Percentiles rank a stretch among this genome's conserved stretches.
phyloP scores from a whole-genome alignment of 1,139 yeast genomes.

The Kurtzmaniella quercitrusa region DNA sequence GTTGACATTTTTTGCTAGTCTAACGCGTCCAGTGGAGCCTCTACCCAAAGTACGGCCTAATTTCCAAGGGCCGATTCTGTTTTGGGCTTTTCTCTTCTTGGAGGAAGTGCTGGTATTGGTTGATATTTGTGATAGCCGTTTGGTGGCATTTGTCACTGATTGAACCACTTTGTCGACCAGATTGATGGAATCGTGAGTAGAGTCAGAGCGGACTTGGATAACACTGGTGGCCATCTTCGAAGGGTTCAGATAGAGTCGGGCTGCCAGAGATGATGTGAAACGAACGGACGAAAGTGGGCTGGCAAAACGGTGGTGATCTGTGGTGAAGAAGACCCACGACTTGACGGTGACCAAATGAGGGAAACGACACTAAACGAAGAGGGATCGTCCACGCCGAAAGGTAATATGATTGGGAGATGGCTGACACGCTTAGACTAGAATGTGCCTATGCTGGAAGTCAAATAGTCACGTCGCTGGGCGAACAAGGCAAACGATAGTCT shows the following conservation, averaged over 20 bases:
- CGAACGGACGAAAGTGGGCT: background rate
- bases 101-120: slow-evolving; percentile 46
- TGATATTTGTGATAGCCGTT: slow-evolving; percentile 60
- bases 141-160: slow-evolving; percentile 59
- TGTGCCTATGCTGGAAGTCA: background rate
- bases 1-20: slow-evolving; percentile 79
- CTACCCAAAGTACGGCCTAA: slow-evolving; percentile 90
- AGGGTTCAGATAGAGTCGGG: too few species aligned
- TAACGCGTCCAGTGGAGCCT: slow-evolving; percentile 92
- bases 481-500: background rate
- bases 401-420: background rate
- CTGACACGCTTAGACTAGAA: background rate
- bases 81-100: slow-evolving; percentile 55
- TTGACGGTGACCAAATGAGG: background rate
- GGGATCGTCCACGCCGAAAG: background rate
- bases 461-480: background rate
- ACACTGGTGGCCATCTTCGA: slow-evolving; percentile 11
- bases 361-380: background rate
- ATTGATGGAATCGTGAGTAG: slow-evolving; percentile 21
- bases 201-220: slow-evolving; percentile 7
- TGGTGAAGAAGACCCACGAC: background rate
- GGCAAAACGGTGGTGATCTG: background rate
- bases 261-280: background rate
- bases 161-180: slow-evolving; percentile 43
- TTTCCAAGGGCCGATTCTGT: slow-evolving; percentile 95